Percentiles rank a stretch among this genome's conserved stretches.
These are phyloP conservation scores for Microcyclospora pomicola DNA, from an alignment of 2,329 filamentous ascomycete species.

Conservation along the genomic window DNA sequence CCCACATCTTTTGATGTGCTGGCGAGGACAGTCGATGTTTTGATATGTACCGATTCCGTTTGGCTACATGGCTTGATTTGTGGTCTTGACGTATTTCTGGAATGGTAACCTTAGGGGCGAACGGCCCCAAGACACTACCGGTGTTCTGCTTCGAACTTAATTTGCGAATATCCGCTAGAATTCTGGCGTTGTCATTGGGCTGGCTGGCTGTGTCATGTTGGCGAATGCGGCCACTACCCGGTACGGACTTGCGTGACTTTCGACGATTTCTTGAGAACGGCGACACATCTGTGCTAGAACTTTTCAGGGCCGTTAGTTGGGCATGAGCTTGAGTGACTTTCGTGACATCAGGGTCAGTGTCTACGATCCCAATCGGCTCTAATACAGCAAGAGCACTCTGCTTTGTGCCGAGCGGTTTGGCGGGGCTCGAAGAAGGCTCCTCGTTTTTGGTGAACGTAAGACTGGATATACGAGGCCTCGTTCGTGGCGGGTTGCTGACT, in stretches of 20 bases:
- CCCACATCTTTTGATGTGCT: background rate
- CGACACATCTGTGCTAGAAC: conserved; percentile 3
- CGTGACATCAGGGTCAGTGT: no score
- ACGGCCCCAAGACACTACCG: conserved; percentile 4
- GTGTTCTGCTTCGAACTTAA: conserved; percentile 5
- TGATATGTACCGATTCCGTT: background rate
- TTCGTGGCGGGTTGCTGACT: conserved; percentile 10
- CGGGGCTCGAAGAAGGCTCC: background rate
- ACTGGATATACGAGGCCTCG: conserved; percentile 21
- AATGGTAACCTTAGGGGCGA: background rate
- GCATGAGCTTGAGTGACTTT: no score
- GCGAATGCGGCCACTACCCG: no score
- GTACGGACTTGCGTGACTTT: no score
- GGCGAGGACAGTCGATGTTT: background rate
- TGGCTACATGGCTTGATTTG: no score
- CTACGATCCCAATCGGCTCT: no score
- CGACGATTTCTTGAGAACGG: conserved; percentile 1
- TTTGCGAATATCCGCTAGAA: conserved; percentile 14
- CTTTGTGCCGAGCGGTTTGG: background rate
- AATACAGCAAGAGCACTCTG: conserved; percentile 3
- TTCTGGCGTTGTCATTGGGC: conserved; percentile 10
- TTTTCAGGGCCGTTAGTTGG: background rate
- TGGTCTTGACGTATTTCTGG: background rate
- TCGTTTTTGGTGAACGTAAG: conserved; percentile 18
- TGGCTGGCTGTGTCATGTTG: no score